phyloP scores from a whole-genome alignment of 805 yeast genomes.

The Candida maltosa region DNA sequence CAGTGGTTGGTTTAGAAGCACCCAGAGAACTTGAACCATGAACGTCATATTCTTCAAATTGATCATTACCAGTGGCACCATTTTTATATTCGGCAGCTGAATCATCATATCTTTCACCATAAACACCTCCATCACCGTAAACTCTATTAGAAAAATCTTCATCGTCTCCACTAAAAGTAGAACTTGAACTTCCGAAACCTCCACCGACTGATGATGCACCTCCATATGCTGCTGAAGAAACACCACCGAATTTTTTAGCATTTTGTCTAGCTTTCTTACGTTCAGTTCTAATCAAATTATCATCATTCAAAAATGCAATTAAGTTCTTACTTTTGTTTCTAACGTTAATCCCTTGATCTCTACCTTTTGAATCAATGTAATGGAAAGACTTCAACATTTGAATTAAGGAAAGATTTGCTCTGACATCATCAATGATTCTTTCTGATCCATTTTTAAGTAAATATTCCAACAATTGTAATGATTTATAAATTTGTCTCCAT shows the following conservation, averaged over 20 bases:
- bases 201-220: slow-evolving; percentile 42
- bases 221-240: slow-evolving; percentile 52
- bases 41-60: slow-evolving; percentile 63
- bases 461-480: slow-evolving; percentile 88
- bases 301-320: slow-evolving; percentile 69
- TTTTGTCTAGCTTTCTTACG: slow-evolving; percentile 88
- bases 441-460: slow-evolving; percentile 90
- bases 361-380: slow-evolving; percentile 87
- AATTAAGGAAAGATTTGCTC: slow-evolving; percentile 76
- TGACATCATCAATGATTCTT: slow-evolving; percentile 90
- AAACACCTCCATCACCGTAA: slow-evolving; percentile 71
- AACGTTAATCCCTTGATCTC: slow-evolving; percentile 94
- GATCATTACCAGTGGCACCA: slow-evolving; percentile 32
- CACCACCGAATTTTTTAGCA: slow-evolving; percentile 78
- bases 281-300: slow-evolving; percentile 71
- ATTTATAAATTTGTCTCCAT: slow-evolving; percentile 97
- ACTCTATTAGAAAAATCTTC: slow-evolving; percentile 53
- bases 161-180: slow-evolving; percentile 25
- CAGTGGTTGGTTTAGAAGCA: slow-evolving; percentile 34
- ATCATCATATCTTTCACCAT: slow-evolving; percentile 63
- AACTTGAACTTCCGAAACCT: slow-evolving; percentile 20
- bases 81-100: slow-evolving; percentile 42
- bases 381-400: slow-evolving; percentile 91
- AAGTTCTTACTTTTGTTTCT: slow-evolving; percentile 85
- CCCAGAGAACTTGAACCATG: slow-evolving; percentile 19